Percentiles rank a stretch among this genome's conserved stretches.
phyloP scores from a whole-genome alignment of 2,329 filamentous ascomycete genomes.

The Colletotrichum agaves region DNA sequence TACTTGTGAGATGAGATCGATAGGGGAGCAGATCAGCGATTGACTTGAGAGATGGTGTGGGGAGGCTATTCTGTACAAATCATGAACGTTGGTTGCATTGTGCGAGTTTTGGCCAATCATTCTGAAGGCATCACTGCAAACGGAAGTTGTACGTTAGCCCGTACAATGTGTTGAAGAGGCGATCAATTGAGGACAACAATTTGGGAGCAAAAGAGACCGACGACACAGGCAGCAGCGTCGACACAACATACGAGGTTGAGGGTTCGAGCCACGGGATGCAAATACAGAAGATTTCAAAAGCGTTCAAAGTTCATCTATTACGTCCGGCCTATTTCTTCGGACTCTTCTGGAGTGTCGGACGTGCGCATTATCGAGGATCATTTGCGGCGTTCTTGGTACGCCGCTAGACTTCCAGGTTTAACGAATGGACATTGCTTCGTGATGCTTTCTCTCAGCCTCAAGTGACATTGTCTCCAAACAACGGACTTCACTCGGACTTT shows the following conservation, averaged over 20 bases:
- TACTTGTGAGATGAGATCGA: constrained; percentile 69
- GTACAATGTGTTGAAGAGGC: neutral
- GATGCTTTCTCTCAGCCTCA: no score
- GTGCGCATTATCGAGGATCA: no score
- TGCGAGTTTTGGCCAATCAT: neutral
- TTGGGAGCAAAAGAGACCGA: no score
- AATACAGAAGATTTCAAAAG: neutral
- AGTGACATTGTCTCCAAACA: no score
- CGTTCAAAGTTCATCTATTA: neutral
- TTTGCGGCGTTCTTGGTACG: no score
- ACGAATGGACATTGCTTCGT: no score
- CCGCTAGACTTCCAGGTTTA: no score
- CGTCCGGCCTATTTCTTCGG: neutral
- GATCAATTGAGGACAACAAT: neutral
- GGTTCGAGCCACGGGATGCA: neutral
- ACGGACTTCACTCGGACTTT: no score
- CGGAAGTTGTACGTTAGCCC: neutral
- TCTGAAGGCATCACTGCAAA: neutral
- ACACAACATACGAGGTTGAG: neutral
- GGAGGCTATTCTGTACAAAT: constrained; percentile 8
- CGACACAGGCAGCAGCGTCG: neutral
- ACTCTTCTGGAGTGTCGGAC: no score
- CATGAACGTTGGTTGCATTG: neutral
- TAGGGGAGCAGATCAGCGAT: neutral
- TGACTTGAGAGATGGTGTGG: neutral